These are phyloP conservation scores for Termitomyces sp. DNA, from an alignment of 768 basidiomycete genomes.

Conservation along the genomic window DNA sequence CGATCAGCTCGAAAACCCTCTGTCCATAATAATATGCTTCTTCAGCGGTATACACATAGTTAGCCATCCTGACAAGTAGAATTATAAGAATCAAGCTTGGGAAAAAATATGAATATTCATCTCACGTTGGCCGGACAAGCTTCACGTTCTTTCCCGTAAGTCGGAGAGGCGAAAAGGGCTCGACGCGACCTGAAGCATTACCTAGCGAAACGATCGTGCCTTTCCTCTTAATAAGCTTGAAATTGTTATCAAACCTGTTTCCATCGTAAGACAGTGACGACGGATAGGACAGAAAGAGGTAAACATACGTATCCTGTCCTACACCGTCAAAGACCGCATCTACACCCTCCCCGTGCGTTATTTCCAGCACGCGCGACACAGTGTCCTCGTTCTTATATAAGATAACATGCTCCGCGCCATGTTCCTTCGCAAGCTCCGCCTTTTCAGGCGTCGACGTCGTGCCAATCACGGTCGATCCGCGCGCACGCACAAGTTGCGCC, in stretches of 20 bases:
- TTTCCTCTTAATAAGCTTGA: constrained; percentile 77
- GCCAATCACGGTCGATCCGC: constrained; percentile 88
- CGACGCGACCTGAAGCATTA: constrained; percentile 84
- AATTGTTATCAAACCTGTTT: constrained; percentile 69
- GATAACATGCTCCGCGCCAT: constrained; percentile 87
- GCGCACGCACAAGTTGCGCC: constrained; percentile 59
- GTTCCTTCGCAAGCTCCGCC: constrained; percentile 66
- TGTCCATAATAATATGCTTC: constrained; percentile 64
- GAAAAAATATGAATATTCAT: not conserved
- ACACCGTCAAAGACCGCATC: constrained; percentile 92
- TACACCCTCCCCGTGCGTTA: constrained; percentile 77
- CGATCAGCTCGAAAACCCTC: constrained; percentile 60
- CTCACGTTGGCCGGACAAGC: constrained; percentile 67
- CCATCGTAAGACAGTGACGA: not conserved
- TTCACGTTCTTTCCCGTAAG: constrained; percentile 81
- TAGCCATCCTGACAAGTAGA: constrained; percentile 46
- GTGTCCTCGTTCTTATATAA: constrained; percentile 73
- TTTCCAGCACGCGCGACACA: constrained; percentile 62
- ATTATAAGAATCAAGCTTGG: not conserved
- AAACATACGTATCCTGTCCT: constrained; percentile 83
- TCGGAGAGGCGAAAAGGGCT: constrained; percentile 67
- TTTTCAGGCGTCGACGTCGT: constrained; percentile 89
- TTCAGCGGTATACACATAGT: constrained; percentile 68
- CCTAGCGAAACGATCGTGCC: constrained; percentile 89
- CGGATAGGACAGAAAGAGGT: not conserved